These are phyloP conservation scores for Exserohilum turcica DNA, from an alignment of 2,329 filamentous ascomycete species.

Conservation along the genomic window DNA sequence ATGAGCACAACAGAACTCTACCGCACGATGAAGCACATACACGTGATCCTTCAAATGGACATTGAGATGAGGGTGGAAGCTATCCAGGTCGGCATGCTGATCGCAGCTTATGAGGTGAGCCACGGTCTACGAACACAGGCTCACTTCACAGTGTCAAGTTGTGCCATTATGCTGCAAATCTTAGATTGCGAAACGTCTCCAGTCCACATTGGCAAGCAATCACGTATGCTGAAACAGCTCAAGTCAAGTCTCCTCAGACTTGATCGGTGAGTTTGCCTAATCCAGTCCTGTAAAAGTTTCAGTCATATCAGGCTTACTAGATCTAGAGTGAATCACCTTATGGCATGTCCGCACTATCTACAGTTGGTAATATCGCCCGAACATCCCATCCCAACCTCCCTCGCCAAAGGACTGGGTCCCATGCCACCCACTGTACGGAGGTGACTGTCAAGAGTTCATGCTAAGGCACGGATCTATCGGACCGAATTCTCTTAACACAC, in stretches of 20 bases:
- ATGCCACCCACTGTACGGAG: too few relatives aligned
- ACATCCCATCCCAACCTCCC: too few relatives aligned
- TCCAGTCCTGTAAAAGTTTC: background rate
- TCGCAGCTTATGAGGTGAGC: background rate
- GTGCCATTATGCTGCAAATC: background rate
- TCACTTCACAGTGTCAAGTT: background rate
- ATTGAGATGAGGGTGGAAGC: background rate
- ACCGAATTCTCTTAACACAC: too few relatives aligned
- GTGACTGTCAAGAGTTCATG: too few relatives aligned
- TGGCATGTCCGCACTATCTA: background rate
- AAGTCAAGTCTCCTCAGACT: background rate
- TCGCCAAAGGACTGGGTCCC: too few relatives aligned
- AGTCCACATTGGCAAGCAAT: background rate
- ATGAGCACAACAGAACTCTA: background rate
- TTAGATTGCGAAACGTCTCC: too few relatives aligned
- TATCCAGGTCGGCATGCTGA: background rate
- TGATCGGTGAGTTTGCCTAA: background rate
- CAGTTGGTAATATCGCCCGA: too few relatives aligned
- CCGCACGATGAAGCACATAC: background rate
- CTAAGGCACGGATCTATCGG: too few relatives aligned
- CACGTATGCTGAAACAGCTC: background rate
- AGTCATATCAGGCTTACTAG: background rate
- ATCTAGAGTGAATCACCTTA: background rate
- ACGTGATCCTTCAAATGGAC: background rate
- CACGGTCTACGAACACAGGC: background rate